Base-by-base conservation (phyloP, 495 filamentous ascomycete species). In the Xylaria bambusicola region DNA sequence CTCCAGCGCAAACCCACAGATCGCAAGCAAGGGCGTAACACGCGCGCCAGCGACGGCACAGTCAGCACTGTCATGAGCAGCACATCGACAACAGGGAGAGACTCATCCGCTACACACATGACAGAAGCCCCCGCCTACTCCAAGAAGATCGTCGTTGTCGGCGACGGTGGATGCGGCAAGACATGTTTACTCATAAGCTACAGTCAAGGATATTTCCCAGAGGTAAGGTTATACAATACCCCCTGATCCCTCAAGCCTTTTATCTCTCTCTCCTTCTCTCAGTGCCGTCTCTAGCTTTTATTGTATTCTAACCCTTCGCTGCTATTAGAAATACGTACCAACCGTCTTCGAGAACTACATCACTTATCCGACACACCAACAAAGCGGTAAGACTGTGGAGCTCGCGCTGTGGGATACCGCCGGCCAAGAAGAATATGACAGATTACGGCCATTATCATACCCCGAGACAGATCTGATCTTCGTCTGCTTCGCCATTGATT, bases 281-380 rank as follows among this genome's bases (percentile, higher is more conserved):
- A 1, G 9, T 23, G 24, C 17, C 18, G 3, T 12, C n/a, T 5
- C 13, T 26, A 10, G 15, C 35, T 2, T 51, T 21, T 21, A 23
- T 8, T 23, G 18, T 21, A 8, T 38, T 29, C 33, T 66, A 63
- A 73, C 26, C 20, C 49, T 18, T 26, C 13, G 29, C 61, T 44
- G 26, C 53, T 12, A 45, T 35, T 56, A 98, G 94, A 98, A 97
- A 97, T 98, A 98, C 70, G 93, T 98, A 49, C 94, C 94, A 2
- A 98, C 94, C 0, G 94, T 98, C 60, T 98, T 98, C 71, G 94
- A 98, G 70, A 98, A 98, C 78, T 98, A 98, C 82, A 98, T 98
- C 76, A 96, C 94, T 36, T 92, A 97, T 75, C 94, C 92, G 53
- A 85, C 83, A 36, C 95, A 98, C 71, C 85, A 86, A 65, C 79